These are phyloP conservation scores for Phytophthora multivora DNA, from an alignment of 352 stramenopile genomes.

Conservation along the genomic window DNA sequence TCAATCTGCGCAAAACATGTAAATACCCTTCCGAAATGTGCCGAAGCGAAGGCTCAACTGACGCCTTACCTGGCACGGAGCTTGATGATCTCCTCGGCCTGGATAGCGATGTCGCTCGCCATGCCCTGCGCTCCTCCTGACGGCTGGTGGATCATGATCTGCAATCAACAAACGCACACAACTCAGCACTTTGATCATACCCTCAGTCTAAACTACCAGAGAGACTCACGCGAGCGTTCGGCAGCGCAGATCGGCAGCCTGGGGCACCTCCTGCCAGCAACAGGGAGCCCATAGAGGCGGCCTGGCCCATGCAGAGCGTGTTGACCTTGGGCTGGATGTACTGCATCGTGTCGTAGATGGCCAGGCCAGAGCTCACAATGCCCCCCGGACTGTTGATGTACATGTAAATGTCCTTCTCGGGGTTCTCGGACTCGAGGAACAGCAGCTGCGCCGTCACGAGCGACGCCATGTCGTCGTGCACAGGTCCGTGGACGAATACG, in stretches of 20 bases:
- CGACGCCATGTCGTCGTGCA: slow-evolving; percentile 89
- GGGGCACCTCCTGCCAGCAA: slow-evolving; percentile 93
- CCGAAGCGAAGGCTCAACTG: too few relatives aligned
- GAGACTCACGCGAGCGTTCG: slow-evolving; percentile 89
- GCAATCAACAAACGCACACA: slow-evolving; percentile 10
- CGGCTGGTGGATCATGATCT: slow-evolving; percentile 99
- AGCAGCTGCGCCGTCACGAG: slow-evolving; percentile 89
- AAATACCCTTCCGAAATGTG: too few relatives aligned
- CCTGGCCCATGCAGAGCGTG: slow-evolving; percentile 97
- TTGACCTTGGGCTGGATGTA: slow-evolving; percentile 97
- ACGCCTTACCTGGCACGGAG: slow-evolving; percentile 59
- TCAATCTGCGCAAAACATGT: slow-evolving; percentile 52
- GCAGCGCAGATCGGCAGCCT: slow-evolving; percentile 91
- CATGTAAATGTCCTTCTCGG: slow-evolving; percentile 98
- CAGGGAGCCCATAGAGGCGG: slow-evolving; percentile 96
- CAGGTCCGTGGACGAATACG: slow-evolving; percentile 95
- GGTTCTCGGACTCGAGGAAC: slow-evolving; percentile 97
- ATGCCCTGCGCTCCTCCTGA: slow-evolving; percentile 96
- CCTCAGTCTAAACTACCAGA: not conserved
- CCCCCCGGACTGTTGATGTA: slow-evolving; percentile 99
- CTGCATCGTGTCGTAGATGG: slow-evolving; percentile 99
- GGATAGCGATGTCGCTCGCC: slow-evolving; percentile 98
- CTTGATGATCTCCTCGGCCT: slow-evolving; percentile 98
- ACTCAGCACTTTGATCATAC: slow-evolving; percentile 1
- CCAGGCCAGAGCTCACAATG: slow-evolving; percentile 96